Percentiles rank a stretch among this genome's conserved stretches.
phyloP scores from a whole-genome alignment of 164 flowering plant species.

The Tinospora cordifolia region DNA sequence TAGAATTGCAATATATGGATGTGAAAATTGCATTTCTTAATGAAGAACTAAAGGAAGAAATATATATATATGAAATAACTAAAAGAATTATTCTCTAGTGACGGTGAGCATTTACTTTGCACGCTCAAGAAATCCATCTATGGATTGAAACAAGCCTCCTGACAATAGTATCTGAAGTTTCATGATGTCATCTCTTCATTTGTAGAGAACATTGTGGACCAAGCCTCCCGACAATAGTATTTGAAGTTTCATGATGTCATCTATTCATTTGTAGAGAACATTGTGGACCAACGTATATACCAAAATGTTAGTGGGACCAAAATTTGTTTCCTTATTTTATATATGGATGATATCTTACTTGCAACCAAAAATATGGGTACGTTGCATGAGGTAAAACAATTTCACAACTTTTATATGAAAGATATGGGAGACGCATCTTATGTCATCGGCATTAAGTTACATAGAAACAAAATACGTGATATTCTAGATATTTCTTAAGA shows the following conservation, averaged over 20 bases:
- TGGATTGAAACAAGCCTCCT: slow-evolving; percentile 24
- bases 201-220: slow-evolving; percentile 19
- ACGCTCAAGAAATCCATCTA: slow-evolving; percentile 18
- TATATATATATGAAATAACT: not conserved
- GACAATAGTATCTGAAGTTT: slow-evolving; percentile 23
- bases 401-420: slow-evolving; percentile 15
- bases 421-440: slow-evolving; percentile 21
- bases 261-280: slow-evolving; percentile 18
- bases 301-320: slow-evolving; percentile 20
- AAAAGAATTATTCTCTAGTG: not conserved
- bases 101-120: slow-evolving; percentile 15
- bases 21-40: too few relatives aligned
- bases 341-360: slow-evolving; percentile 11
- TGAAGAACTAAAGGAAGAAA: too few relatives aligned
- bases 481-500: not conserved
- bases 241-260: slow-evolving; percentile 18
- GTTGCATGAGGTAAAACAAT: slow-evolving; percentile 17
- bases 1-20: too few relatives aligned
- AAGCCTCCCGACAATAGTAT: slow-evolving; percentile 25
- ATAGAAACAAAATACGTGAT: not conserved
- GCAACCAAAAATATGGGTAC: slow-evolving; percentile 15
- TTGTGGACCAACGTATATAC: slow-evolving; percentile 19
- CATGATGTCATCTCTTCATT: slow-evolving; percentile 17
- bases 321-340: slow-evolving; percentile 7
- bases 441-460: slow-evolving; percentile 19